Evolutionary conservation across 768 basidiomycete genomes (phyloP).

Genomic region (Russula sp.): DNA sequence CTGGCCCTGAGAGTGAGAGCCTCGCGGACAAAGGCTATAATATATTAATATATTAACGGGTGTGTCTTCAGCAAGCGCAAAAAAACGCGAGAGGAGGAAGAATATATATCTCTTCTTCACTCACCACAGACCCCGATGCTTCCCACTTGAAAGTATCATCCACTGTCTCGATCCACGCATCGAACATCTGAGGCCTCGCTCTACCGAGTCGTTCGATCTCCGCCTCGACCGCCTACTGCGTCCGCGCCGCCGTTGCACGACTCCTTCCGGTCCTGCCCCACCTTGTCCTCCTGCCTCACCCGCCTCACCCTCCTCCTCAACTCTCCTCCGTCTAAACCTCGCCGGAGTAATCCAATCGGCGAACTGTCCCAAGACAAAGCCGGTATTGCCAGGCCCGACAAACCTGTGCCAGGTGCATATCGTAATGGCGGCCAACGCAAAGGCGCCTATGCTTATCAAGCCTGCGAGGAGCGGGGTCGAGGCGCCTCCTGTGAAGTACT

Average conservation of each 20-base stretch:
- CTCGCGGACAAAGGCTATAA: slow-evolving; percentile 21
- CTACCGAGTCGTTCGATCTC: background rate
- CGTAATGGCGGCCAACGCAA: background rate
- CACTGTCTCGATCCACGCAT: slow-evolving; percentile 17
- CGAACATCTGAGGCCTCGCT: slow-evolving; percentile 22
- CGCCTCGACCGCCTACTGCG: background rate
- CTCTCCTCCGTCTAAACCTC: no score
- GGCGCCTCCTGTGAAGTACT: no score
- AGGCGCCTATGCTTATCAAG: background rate
- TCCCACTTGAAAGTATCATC: slow-evolving; percentile 12
- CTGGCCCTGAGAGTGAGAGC: no score
- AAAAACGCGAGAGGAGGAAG: no score
- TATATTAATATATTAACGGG: no score
- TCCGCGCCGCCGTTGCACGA: background rate
- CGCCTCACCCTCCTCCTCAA: no score
- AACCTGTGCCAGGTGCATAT: slow-evolving; percentile 21
- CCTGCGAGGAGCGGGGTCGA: no score
- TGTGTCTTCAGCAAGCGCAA: no score
- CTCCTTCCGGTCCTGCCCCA: no score
- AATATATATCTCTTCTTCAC: background rate
- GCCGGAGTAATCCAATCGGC: no score
- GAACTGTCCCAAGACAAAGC: no score
- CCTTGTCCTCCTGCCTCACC: no score
- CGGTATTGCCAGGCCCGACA: background rate
- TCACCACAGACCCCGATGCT: slow-evolving; percentile 10